Conservation (phyloP, 345 rosid genomes). For the Populus pruinosa region DNA sequence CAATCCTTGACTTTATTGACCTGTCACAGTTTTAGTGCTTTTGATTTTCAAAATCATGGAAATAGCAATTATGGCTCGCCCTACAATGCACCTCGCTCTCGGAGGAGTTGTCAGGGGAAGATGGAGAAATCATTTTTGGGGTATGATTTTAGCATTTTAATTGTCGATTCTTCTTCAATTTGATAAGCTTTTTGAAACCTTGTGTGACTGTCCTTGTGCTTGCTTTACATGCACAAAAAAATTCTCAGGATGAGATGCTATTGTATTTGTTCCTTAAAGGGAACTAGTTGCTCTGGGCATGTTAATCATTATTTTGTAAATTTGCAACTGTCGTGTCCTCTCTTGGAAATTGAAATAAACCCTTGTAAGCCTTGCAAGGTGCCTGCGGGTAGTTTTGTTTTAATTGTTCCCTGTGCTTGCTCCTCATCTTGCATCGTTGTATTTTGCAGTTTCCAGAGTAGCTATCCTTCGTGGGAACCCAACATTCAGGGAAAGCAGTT, state of each 20-base stretch:
- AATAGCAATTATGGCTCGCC: conserved; percentile 86
- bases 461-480: conserved; percentile 90
- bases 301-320: neutral
- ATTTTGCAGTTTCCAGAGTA: conserved; percentile 77
- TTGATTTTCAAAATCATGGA: conserved; percentile 85
- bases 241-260: neutral
- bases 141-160: conserved; percentile 33
- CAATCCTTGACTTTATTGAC: neutral
- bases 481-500: conserved; percentile 75
- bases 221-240: neutral
- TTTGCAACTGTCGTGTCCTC: neutral
- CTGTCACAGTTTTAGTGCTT: conserved; percentile 72
- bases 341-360: neutral
- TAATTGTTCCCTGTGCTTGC: neutral
- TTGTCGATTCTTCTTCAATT: neutral
- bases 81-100: conserved; percentile 36
- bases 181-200: neutral
- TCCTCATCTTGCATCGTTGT: neutral
- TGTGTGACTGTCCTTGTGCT: neutral
- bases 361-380: neutral
- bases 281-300: neutral
- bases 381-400: neutral
- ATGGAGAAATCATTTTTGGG: conserved; percentile 97
- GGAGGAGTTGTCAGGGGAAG: conserved; percentile 96
- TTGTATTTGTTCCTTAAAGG: neutral